Evolutionary conservation across 768 basidiomycete genomes (phyloP).

Genomic region (Mycena galericulata): DNA sequence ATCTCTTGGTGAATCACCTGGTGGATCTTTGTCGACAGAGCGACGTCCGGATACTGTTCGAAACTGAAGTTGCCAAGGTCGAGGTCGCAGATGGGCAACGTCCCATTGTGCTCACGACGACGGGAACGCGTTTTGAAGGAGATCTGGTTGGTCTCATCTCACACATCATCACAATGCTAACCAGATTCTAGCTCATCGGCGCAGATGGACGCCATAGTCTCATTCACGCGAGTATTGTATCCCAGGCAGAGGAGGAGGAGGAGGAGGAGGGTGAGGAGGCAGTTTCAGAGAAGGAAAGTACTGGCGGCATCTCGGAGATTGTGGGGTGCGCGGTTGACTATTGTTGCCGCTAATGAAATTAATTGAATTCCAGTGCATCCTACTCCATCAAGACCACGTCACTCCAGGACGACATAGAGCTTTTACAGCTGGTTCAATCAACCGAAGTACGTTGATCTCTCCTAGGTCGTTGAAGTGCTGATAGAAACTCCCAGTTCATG

Average conservation of each 20-base stretch:
- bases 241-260: background rate
- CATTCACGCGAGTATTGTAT: background rate
- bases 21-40: background rate
- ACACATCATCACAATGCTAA: too few relatives aligned
- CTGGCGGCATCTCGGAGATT: slow-evolving; percentile 1
- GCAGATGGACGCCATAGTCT: slow-evolving; percentile 8
- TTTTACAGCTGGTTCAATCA: background rate
- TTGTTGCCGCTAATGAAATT: background rate
- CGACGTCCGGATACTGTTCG: background rate
- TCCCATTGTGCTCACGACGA: background rate
- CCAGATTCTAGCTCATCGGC: background rate
- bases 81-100: background rate
- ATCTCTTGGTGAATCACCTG: background rate
- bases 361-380: background rate
- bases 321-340: background rate
- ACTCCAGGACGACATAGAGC: background rate
- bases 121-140: background rate
- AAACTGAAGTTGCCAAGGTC: background rate
- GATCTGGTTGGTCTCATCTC: background rate
- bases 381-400: background rate
- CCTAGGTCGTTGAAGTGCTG: background rate
- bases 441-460: background rate
- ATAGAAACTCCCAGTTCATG: background rate
- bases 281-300: background rate
- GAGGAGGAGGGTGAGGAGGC: background rate